Base-by-base conservation (phyloP, 192 early-diverging fungal genomes). In the Ramicandelaber brevisporus region DNA sequence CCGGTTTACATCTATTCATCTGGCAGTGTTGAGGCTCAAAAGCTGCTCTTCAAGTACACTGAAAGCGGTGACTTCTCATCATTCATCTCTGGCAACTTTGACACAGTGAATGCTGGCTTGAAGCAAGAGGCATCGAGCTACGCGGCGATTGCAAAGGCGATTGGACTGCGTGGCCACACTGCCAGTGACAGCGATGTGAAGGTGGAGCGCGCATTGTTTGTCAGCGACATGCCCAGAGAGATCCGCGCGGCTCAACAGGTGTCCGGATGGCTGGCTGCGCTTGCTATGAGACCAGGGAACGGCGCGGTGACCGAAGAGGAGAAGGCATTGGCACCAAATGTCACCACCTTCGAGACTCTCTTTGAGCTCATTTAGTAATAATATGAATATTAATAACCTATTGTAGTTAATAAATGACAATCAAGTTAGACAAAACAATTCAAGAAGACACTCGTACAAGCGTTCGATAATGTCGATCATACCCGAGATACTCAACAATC, bases 1-100 rank as follows among this genome's bases (percentile, higher is more conserved):
- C 57, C 55, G 36, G 59, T 95, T 23, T 92, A 73, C 42, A 92
- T 98, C 19, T 98, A 95, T 61, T 92, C 87, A 15, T 93, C 87
- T 36, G 92, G 92, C 6, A 87, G 82, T 27, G 63, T 98, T 3
- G 50, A 58, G 20, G 92, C 88, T 0, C 92, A 98, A 36, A 95
- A 95, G 50, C 57, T 92, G 6, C 46, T 98, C 5, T 92, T 98
- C 53, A 68, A 70, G 8, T 68, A 62, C 40, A 73, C 72, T 2
- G 63, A 73, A 20, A 62, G 80, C 25, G 87, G 85, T 8, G 57
- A 90, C 30, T 30, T 96, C 24, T 50, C 65, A 14, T 40, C 11
- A 53, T 71, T 63, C 41, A 68, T 98, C 39, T 46, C 48, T 21
- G 87, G 81, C 9, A 63, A 98, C 47, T 98, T 74, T 51, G 92